Evolutionary conservation across 2,329 filamentous ascomycete genomes (phyloP).

Genomic region (Leptosphaerulina australis): DNA sequence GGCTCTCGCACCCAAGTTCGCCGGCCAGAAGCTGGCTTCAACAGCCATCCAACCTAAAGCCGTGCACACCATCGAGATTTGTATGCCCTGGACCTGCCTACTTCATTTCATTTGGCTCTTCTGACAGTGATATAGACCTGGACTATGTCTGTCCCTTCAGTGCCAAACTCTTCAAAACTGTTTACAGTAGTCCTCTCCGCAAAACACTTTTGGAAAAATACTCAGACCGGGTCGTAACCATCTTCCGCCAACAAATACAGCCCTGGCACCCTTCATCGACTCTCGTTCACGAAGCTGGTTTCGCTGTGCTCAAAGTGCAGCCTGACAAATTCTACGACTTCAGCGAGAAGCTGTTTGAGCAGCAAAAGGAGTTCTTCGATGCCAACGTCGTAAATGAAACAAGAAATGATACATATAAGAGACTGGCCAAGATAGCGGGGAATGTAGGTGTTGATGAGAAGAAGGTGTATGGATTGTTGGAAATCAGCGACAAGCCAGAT

Average conservation of each 20-base stretch:
- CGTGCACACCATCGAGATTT: conserved; percentile 61
- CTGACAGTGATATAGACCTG: conserved; percentile 60
- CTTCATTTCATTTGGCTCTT: background rate
- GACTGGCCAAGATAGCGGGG: conserved; percentile 75
- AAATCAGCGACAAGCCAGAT: conserved; percentile 69
- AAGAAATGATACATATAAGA: conserved; percentile 80
- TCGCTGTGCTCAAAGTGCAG: conserved; percentile 75
- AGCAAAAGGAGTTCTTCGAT: conserved; percentile 83
- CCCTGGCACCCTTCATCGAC: conserved; percentile 87
- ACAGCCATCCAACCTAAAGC: conserved; percentile 50
- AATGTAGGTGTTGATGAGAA: conserved; percentile 72
- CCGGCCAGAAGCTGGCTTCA: conserved; percentile 70
- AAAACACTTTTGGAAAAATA: conserved; percentile 70
- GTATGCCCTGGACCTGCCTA: conserved; percentile 39
- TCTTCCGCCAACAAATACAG: conserved; percentile 92
- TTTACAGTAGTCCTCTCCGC: conserved; percentile 67
- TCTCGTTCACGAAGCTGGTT: conserved; percentile 76
- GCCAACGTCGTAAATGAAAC: conserved; percentile 81
- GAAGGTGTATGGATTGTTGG: conserved; percentile 71
- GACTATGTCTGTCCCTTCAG: conserved; percentile 90
- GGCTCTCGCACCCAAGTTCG: conserved; percentile 79
- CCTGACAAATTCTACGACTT: conserved; percentile 82
- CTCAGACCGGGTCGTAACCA: conserved; percentile 67
- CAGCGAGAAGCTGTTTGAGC: conserved; percentile 69
- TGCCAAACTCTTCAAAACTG: conserved; percentile 76